Percentiles rank a stretch among this genome's conserved stretches.
phyloP scores from a whole-genome alignment of 2,329 filamentous ascomycete genomes.

The Penicillium janthinellum region DNA sequence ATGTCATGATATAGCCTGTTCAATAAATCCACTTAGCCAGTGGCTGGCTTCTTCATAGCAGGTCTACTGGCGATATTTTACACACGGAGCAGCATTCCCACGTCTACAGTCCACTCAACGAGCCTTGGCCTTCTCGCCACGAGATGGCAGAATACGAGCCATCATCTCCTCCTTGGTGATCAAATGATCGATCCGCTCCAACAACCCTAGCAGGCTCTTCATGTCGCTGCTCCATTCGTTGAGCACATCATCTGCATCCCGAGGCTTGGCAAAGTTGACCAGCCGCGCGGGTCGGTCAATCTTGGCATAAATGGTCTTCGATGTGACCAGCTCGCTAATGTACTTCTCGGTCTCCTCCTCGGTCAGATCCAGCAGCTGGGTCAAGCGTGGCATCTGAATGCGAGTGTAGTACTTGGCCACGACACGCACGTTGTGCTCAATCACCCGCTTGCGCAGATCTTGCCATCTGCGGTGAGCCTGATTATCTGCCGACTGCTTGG shows the following conservation, averaged over 20 bases:
- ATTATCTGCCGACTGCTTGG: constrained; percentile 67
- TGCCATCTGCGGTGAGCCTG: constrained; percentile 88
- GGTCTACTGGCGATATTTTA: constrained; percentile 37
- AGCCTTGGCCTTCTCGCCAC: constrained; percentile 42
- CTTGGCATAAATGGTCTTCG: constrained; percentile 96
- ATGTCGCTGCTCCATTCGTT: constrained; percentile 99
- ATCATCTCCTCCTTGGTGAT: constrained; percentile 99
- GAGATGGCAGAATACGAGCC: constrained; percentile 81
- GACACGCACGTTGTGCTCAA: constrained; percentile 98
- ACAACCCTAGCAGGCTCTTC: constrained; percentile 82
- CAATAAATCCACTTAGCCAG: constrained; percentile 9
- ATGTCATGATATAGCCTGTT: background rate
- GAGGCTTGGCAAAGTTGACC: constrained; percentile 91
- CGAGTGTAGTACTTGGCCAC: constrained; percentile 99
- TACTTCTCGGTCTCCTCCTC: constrained; percentile 99
- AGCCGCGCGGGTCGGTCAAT: constrained; percentile 92
- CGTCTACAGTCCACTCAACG: constrained; percentile 26
- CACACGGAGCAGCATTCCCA: constrained; percentile 28
- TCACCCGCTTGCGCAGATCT: constrained; percentile 95
- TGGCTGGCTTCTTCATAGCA: constrained; percentile 12
- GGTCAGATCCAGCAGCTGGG: constrained; percentile 84
- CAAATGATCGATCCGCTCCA: constrained; percentile 93
- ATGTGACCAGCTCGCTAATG: constrained; percentile 93
- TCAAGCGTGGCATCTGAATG: constrained; percentile 88
- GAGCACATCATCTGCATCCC: constrained; percentile 91